A percentile compares a stretch with the other conserved stretches of the same genome.
Conservation (phyloP, 495 filamentous ascomycete species). For the Pseudomonodictys pantanalensis region DNA sequence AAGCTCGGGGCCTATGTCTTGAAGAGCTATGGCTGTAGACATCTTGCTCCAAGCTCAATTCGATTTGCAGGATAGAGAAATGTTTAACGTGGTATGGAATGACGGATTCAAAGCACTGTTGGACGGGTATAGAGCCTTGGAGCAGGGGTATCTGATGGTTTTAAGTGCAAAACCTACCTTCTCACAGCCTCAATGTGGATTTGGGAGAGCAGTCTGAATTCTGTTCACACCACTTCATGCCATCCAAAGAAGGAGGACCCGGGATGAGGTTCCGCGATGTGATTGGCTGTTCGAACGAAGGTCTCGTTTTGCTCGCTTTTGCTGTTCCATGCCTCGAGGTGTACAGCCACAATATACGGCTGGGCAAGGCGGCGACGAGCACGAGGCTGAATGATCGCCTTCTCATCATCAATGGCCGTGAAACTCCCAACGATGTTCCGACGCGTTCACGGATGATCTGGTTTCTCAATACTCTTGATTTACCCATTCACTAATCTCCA, state of each 20-base stretch:
- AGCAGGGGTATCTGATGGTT: too few species aligned
- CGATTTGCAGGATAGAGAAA: background rate
- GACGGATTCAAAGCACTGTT: background rate
- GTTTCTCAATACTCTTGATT: too few species aligned
- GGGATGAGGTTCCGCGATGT: background rate
- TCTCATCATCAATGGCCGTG: background rate
- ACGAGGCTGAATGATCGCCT: background rate
- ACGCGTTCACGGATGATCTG: too few species aligned
- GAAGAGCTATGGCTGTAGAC: slow-evolving; percentile 22
- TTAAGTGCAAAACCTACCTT: too few species aligned
- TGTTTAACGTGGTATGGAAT: background rate
- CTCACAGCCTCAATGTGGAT: too few species aligned
- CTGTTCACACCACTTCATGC: background rate
- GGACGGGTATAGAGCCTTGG: background rate
- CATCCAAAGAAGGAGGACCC: background rate
- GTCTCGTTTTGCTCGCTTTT: slow-evolving; percentile 17
- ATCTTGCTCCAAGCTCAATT: background rate
- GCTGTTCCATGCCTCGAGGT: slow-evolving; percentile 19
- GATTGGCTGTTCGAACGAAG: slow-evolving; percentile 15
- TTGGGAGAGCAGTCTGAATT: too few species aligned
- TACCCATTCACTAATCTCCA: too few species aligned
- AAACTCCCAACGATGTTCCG: too few species aligned
- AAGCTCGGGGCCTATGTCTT: background rate
- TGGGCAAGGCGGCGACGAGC: background rate
- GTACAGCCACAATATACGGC: slow-evolving; percentile 10